phyloP scores from a whole-genome alignment of 352 stramenopile genomes.

The Phytophthora lateralis region DNA sequence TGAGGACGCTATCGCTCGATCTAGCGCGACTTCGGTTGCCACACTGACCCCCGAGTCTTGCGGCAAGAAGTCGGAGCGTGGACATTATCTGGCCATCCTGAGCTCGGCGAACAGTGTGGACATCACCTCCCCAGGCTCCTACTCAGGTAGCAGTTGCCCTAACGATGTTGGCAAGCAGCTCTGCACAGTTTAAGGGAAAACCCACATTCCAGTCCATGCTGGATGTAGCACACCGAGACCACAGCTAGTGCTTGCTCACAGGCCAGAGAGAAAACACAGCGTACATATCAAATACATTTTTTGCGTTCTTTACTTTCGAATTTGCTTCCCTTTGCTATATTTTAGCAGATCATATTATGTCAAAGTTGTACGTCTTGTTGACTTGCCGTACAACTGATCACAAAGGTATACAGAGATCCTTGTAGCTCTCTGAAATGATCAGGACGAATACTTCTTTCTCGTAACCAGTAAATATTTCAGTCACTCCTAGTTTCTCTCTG shows the following conservation, averaged over 20 bases:
- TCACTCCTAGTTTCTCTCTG: conserved; percentile 17
- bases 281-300: conserved; percentile 30
- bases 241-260: conserved; percentile 7
- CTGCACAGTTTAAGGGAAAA: conserved; percentile 18
- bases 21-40: conserved; percentile 32
- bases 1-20: conserved; percentile 52
- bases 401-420: no score
- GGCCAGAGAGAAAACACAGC: conserved; percentile 11
- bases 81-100: conserved; percentile 66
- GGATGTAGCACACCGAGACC: conserved; percentile 25
- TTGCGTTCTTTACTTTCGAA: conserved; percentile 15
- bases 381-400: no score
- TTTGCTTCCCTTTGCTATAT: background rate
- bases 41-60: conserved; percentile 64
- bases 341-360: no score
- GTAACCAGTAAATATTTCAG: conserved; percentile 18
- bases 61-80: conserved; percentile 34
- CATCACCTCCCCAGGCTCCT: conserved; percentile 49
- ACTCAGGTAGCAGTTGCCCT: conserved; percentile 46
- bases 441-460: background rate
- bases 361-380: no score
- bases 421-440: no score
- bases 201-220: conserved; percentile 15
- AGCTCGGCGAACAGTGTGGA: conserved; percentile 39
- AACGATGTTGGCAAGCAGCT: conserved; percentile 28